Evolutionary conservation across 2,329 filamentous ascomycete species (phyloP), one percentile per base, ranked within the genome.

Genomic region (Ceratocystis diversiconidia): DNA sequence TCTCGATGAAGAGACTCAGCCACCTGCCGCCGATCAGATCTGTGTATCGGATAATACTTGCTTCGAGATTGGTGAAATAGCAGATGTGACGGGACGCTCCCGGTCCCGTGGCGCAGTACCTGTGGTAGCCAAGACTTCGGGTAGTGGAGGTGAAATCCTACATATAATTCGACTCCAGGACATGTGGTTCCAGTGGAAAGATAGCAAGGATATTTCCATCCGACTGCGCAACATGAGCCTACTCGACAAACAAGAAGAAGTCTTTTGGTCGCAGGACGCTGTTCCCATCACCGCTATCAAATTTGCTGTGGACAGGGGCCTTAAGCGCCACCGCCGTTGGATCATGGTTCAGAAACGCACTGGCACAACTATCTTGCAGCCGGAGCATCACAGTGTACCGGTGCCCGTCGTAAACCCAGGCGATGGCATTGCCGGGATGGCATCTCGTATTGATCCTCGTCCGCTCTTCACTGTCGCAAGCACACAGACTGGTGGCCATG

Each of bases 131-230:
- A 79, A 75, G 70, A 79, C 76, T 4, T 76, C 79, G 1, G 86
- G 86, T n/a, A 77, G 79, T 61, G 79, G 78, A 15, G 82, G 83
- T 1, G 81, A 85, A 69, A 74, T 82, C 1, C 73, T 90, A 8
- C 81, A 82, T 1, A 71, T 90, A 1, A 73, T 79, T 3, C 75
- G 77, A 5, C 72, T 86, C 3, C 75, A 77, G 2, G 72, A 78
- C 25, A 79, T 83, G 61, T 75, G 75, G 61, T 82, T 80, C 74
- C 76, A 78, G n/a, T 88, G 85, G 83, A 73, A 72, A 0, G 71
- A 74, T 2, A 73, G 80, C 44, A 74, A 75, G 44, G 76, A 76
- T 48, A 72, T 77, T 1, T 78, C 75, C 62, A 72, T 88, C 28
- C 74, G 76, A 17, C 74, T 84, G 0, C 76, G 76, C 5, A 74